Percentiles rank a stretch among this genome's conserved stretches.
Conservation (phyloP, 176 grass and related monocot species). For the Pontederia crassipes region DNA sequence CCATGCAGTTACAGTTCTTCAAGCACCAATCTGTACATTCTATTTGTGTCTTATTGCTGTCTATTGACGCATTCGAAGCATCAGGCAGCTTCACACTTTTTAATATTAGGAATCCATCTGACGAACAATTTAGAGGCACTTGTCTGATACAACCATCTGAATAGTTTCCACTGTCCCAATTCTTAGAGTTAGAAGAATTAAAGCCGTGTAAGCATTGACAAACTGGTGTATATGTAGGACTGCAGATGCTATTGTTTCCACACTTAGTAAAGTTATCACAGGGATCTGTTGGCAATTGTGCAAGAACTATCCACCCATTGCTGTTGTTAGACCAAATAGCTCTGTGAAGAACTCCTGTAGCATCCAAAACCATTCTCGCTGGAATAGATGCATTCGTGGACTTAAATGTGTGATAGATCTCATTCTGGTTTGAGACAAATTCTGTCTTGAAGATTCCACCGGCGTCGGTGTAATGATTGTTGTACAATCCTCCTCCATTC, state of each 20-base stretch:
- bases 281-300: constrained; percentile 49
- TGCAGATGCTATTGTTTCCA: constrained; percentile 54
- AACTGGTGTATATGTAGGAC: constrained; percentile 12
- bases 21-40: constrained; percentile 55
- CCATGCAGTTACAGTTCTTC: constrained; percentile 57
- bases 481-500: neutral
- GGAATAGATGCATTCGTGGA: constrained; percentile 3
- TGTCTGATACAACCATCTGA: constrained; percentile 41
- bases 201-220: constrained; percentile 55
- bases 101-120: constrained; percentile 44
- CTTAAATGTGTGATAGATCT: constrained; percentile 48
- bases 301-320: constrained; percentile 44
- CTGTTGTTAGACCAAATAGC: constrained; percentile 33
- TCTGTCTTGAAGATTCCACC: constrained; percentile 33
- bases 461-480: neutral
- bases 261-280: constrained; percentile 60
- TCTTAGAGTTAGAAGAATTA: constrained; percentile 26
- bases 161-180: constrained; percentile 55
- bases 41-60: constrained; percentile 29
- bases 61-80: constrained; percentile 41
- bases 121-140: constrained; percentile 39
- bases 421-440: constrained; percentile 36
- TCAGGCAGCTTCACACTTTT: constrained; percentile 51
- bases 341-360: constrained; percentile 29
- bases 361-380: constrained; percentile 52